Conservation (phyloP, 345 rosid genomes). For the Heritiera fomes region DNA sequence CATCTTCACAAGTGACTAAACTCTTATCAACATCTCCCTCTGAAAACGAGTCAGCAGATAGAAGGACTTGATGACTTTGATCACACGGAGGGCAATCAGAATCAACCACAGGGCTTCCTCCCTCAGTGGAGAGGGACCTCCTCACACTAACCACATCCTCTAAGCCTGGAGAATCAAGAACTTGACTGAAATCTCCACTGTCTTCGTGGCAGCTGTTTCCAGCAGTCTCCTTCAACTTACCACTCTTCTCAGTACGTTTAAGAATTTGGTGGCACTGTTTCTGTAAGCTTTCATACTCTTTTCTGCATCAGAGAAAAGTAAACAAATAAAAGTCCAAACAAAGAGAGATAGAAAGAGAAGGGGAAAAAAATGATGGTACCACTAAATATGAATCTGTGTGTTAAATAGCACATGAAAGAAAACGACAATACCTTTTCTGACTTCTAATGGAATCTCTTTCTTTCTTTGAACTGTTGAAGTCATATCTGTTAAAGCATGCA, state of each 20-base stretch:
- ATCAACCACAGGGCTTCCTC: constrained; percentile 27
- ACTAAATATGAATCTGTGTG: too few species aligned
- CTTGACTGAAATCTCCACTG: constrained; percentile 33
- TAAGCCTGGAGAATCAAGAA: constrained; percentile 42
- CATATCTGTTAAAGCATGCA: constrained; percentile 50
- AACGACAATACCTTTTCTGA: constrained; percentile 56
- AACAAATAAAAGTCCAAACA: constrained; percentile 18
- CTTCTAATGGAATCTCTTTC: constrained; percentile 56
- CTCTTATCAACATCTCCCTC: constrained; percentile 53
- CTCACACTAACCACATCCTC: constrained; percentile 44
- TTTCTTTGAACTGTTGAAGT: constrained; percentile 62
- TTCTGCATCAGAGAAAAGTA: constrained; percentile 43
- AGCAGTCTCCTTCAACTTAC: constrained; percentile 41
- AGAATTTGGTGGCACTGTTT: constrained; percentile 55
- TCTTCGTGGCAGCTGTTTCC: constrained; percentile 41
- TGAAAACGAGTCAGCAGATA: constrained; percentile 26
- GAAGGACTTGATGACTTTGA: constrained; percentile 10
- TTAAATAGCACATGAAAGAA: not conserved
- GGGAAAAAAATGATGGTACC: not conserved
- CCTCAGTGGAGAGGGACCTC: constrained; percentile 35
- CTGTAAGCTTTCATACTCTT: constrained; percentile 63
- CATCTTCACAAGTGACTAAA: constrained; percentile 47
- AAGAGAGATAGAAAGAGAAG: too few species aligned
- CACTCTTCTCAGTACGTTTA: constrained; percentile 39
- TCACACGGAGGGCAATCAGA: constrained; percentile 26